phyloP scores from a whole-genome alignment of 108 stramenopile species.

The Aurantiochytrium sp. region DNA sequence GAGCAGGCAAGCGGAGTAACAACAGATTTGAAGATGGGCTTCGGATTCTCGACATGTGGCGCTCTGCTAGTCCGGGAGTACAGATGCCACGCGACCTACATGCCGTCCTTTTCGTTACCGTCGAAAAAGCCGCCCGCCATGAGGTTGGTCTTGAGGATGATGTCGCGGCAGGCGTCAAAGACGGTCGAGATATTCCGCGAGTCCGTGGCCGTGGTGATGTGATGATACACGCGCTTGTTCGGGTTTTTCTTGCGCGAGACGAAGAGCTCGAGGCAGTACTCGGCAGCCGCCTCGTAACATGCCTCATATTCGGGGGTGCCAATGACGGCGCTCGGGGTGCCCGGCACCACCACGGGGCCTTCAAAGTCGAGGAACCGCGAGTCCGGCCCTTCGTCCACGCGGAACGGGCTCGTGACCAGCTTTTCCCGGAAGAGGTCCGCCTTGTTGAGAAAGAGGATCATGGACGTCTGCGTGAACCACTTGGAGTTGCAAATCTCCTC shows the following conservation, averaged over 20 bases:
- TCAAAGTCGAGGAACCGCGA: neutral
- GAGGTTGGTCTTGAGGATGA: slow-evolving; percentile 64
- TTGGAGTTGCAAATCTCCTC: slow-evolving; percentile 69
- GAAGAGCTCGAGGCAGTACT: slow-evolving; percentile 69
- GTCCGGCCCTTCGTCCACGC: neutral
- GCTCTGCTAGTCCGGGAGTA: too few relatives aligned
- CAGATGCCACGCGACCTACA: too few relatives aligned
- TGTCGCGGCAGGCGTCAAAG: slow-evolving; percentile 72
- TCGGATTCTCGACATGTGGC: too few relatives aligned
- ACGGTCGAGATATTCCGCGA: slow-evolving; percentile 65
- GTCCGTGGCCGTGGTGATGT: slow-evolving; percentile 69
- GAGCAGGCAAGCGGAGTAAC: too few relatives aligned
- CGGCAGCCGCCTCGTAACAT: slow-evolving; percentile 66
- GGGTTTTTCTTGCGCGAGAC: slow-evolving; percentile 52
- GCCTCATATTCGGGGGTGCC: slow-evolving; percentile 40
- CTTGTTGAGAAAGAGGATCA: slow-evolving; percentile 77
- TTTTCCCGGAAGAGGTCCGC: slow-evolving; percentile 65
- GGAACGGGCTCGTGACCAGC: slow-evolving; percentile 36
- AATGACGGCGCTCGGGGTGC: slow-evolving; percentile 55
- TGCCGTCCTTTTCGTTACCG: neutral
- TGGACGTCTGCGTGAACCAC: slow-evolving; percentile 62
- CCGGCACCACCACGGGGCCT: slow-evolving; percentile 52
- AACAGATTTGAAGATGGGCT: too few relatives aligned
- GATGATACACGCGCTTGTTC: slow-evolving; percentile 55
- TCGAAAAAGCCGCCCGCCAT: slow-evolving; percentile 48